These are phyloP conservation scores for Dactylellina sp. DNA, from an alignment of 2,329 filamentous ascomycete genomes.

Conservation along the genomic window DNA sequence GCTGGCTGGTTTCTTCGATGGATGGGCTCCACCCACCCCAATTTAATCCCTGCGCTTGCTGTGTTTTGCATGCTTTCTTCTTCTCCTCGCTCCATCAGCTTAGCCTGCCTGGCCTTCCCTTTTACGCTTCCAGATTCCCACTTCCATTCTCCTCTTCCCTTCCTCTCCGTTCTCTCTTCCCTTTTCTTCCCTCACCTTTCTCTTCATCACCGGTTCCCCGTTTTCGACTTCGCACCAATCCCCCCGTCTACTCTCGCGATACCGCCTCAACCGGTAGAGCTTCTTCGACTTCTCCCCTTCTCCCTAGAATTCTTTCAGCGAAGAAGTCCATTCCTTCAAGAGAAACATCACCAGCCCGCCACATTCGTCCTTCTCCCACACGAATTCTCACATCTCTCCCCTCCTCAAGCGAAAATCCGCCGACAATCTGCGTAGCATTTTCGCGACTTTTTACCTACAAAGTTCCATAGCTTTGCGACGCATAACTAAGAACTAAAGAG, in stretches of 20 bases:
- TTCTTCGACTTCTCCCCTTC: conserved; percentile 20
- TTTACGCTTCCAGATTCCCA: conserved; percentile 28
- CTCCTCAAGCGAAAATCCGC: conserved; percentile 34
- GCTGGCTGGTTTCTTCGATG: neutral
- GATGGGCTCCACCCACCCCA: conserved; percentile 40
- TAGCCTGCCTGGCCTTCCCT: conserved; percentile 43
- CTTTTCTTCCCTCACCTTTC: conserved; percentile 16
- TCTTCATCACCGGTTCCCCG: conserved; percentile 42
- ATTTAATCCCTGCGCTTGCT: conserved; percentile 30
- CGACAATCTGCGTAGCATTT: conserved; percentile 21
- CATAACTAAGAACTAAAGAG: conserved; percentile 25
- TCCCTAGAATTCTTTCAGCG: conserved; percentile 42
- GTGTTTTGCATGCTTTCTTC: neutral
- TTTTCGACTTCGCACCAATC: conserved; percentile 37
- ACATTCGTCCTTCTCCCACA: conserved; percentile 13
- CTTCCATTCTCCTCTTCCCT: conserved; percentile 1
- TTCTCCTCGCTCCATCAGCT: conserved; percentile 11
- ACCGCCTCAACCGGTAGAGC: conserved; percentile 39
- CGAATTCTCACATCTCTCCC: conserved; percentile 4
- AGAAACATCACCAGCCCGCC: conserved; percentile 17
- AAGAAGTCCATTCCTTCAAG: conserved; percentile 49
- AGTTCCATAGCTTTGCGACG: conserved; percentile 33
- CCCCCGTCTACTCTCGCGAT: conserved; percentile 24
- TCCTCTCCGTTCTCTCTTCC: conserved; percentile 14
- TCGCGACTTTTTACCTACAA: conserved; percentile 51